A percentile compares a stretch with the other conserved stretches of the same genome.
These are phyloP conservation scores for Helotiales sp. DNA, from an alignment of 2,329 filamentous ascomycete species.

Conservation along the genomic window DNA sequence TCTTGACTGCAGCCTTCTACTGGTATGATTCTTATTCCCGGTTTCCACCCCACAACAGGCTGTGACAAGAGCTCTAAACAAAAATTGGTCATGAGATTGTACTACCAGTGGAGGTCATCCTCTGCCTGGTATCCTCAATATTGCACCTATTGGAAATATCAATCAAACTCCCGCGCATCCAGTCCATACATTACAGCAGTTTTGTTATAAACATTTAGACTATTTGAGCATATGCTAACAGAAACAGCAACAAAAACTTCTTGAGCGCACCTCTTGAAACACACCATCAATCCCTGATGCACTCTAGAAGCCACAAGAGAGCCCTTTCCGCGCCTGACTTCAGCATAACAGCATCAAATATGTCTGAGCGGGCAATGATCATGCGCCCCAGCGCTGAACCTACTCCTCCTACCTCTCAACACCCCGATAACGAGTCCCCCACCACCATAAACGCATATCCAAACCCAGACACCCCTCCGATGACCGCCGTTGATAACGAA, in stretches of 20 bases:
- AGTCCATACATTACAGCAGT: too few species aligned
- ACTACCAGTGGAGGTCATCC: too few species aligned
- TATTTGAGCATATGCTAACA: slow-evolving; percentile 7
- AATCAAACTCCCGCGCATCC: too few species aligned
- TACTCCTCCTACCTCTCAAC: slow-evolving; percentile 31
- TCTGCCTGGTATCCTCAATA: too few species aligned
- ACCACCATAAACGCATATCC: slow-evolving; percentile 12
- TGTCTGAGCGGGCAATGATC: slow-evolving; percentile 10
- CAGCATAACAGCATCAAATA: slow-evolving; percentile 1
- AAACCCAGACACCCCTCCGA: slow-evolving; percentile 27
- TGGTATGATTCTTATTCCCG: too few species aligned
- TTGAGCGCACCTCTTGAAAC: slow-evolving; percentile 22
- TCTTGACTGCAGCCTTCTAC: too few species aligned
- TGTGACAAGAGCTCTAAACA: too few species aligned
- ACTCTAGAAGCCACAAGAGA: slow-evolving; percentile 22
- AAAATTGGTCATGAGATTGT: too few species aligned
- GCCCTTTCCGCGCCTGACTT: slow-evolving; percentile 29
- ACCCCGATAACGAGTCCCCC: slow-evolving; percentile 28
- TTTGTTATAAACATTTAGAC: too few species aligned
- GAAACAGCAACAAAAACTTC: slow-evolving; percentile 16
- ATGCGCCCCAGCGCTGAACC: slow-evolving; percentile 25
- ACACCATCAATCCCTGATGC: slow-evolving; percentile 16
- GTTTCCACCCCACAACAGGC: too few species aligned
- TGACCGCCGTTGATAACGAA: slow-evolving; percentile 14
- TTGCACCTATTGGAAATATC: too few species aligned